phyloP scores from a whole-genome alignment of 352 stramenopile species.

The Porosira glacialis region DNA sequence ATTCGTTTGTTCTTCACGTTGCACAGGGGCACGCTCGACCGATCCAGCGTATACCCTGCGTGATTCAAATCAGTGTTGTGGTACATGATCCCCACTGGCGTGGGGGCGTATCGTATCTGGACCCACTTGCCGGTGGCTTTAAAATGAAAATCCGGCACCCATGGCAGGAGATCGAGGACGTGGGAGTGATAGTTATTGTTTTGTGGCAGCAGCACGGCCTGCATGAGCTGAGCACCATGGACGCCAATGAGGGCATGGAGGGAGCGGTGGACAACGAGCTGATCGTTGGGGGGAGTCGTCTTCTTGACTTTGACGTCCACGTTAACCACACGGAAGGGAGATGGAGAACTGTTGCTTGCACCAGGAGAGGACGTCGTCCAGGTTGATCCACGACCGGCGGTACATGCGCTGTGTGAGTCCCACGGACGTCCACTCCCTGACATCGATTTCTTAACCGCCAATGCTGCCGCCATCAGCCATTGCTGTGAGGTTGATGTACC shows the following conservation, averaged over 20 bases:
- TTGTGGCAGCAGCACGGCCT: conserved; percentile 33
- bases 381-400: conserved; percentile 43
- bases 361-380: conserved; percentile 24
- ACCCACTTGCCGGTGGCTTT: neutral
- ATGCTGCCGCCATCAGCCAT: neutral
- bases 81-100: neutral
- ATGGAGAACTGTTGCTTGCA: conserved; percentile 30
- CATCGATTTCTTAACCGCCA: neutral
- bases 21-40: neutral
- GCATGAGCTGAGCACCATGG: conserved; percentile 48
- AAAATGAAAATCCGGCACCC: conserved; percentile 22
- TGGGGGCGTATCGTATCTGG: neutral
- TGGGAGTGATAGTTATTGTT: too few relatives aligned
- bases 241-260: conserved; percentile 42
- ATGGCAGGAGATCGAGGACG: conserved; percentile 48
- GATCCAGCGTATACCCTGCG: neutral
- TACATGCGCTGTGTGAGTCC: conserved; percentile 32
- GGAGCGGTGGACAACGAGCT: conserved; percentile 41
- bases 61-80: neutral
- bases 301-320: conserved; percentile 40
- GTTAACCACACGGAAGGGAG: conserved; percentile 25
- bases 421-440: conserved; percentile 37
- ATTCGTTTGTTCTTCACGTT: neutral
- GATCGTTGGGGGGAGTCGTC: conserved; percentile 23
- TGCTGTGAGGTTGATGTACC: too few relatives aligned